Evolutionary conservation across 177 flowering plant genomes (phyloP).

Genomic region (Vitis hybrid): DNA sequence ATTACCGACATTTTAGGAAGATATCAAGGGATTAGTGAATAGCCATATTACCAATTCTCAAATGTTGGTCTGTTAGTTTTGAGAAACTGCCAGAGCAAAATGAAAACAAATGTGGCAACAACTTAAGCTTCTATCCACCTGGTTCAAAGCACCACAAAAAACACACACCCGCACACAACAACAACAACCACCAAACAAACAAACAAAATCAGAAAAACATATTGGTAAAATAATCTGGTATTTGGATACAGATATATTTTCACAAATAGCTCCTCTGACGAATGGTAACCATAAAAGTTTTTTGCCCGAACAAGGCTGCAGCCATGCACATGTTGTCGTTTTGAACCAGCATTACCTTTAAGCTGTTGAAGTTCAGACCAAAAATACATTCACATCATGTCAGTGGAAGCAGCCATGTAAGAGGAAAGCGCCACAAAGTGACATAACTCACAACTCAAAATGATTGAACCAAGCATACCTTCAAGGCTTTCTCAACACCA

Average conservation of each 20-base stretch:
- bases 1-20: too few species aligned
- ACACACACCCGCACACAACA: background rate
- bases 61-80: too few species aligned
- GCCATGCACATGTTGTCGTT: constrained; percentile 89
- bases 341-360: constrained; percentile 61
- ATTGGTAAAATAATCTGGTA: background rate
- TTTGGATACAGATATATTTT: constrained; percentile 94
- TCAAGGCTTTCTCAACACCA: constrained; percentile 81
- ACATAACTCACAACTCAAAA: background rate
- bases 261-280: constrained; percentile 81
- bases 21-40: too few species aligned
- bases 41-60: too few species aligned
- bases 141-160: background rate
- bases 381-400: background rate
- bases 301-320: constrained; percentile 77
- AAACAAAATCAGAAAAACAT: background rate
- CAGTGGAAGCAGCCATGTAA: background rate
- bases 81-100: background rate
- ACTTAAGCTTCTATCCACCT: background rate
- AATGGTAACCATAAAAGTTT: constrained; percentile 85
- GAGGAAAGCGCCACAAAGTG: constrained; percentile 1
- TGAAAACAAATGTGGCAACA: background rate
- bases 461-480: constrained; percentile 37
- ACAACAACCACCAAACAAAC: background rate
- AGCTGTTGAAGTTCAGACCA: constrained; percentile 41